Evolutionary conservation across 2,329 filamentous ascomycete genomes (phyloP), one percentile per base, ranked within the genome.

Genomic region (Botrytis cinerea): DNA sequence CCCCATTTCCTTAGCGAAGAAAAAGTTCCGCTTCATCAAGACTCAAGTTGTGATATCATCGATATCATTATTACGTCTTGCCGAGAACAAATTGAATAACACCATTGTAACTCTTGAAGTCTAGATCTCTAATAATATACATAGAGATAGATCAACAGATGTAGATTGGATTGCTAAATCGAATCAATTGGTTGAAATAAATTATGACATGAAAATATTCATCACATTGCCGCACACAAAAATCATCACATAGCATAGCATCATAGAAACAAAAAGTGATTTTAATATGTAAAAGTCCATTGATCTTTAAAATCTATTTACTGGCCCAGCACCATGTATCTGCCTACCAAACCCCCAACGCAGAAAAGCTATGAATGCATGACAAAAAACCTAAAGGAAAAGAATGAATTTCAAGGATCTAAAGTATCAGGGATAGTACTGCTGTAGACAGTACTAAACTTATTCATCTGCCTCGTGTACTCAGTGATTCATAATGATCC

Each of bases 301-400:
- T 57, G 18, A 68, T 68, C 48, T 57, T 43, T 32, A 22, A 38
- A 25, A 68, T 68, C 66, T 68, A 68, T 68, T 43, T 57, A 57
- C 48, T 54, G 40, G 40, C n/a, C 14, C 61, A 46, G 14, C 45
- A 67, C n/a, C 35, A 28, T 28, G 57, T 68, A 43, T 57, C 48
- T 57, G 35, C 48, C 35, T 25, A 16, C 35, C 48, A 28, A 57
- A 5, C 25, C 32, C 25, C 66, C 2, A 40, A 43, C 48, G 38
- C 25, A 14, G 4, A 46, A 60, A 43, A 45, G 10, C 16, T n/a
- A 18, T 28, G 35, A 59, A 60, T 60, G 67, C 48, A 60, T 57
- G 35, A 61, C 45, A 20, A n/a, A 8, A 35, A 61, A 38, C 40
- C 40, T 32, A 48, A 38, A 40, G 45, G n/a, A 35, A 60, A 61